Percentiles rank a stretch among this genome's conserved stretches.
phyloP scores from a whole-genome alignment of 148 eudicot genomes.

The Oxyria digyna region DNA sequence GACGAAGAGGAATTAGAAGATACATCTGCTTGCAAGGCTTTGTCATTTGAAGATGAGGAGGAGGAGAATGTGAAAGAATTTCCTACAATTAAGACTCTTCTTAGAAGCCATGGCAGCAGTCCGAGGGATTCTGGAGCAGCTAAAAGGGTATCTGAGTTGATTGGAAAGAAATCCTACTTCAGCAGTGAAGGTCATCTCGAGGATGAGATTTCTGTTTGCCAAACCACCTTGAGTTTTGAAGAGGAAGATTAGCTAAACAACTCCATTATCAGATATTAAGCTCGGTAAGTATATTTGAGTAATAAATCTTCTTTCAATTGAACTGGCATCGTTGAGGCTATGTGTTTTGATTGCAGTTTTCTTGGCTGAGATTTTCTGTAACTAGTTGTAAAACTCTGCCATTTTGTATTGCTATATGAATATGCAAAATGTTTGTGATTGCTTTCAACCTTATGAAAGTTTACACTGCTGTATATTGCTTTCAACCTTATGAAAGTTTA shows the following conservation, averaged over 20 bases:
- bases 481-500: not conserved
- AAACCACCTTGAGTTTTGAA: constrained; percentile 6
- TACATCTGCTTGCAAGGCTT: constrained; percentile 34
- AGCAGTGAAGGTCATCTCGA: constrained; percentile 15
- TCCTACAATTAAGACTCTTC: constrained; percentile 34
- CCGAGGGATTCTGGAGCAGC: constrained; percentile 81
- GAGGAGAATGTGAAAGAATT: constrained; percentile 15
- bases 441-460: not conserved
- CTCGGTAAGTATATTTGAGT: constrained; percentile 5
- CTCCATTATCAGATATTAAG: not conserved
- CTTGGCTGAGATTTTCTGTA: constrained; percentile 4
- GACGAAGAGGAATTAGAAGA: constrained; percentile 12
- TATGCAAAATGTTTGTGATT: constrained; percentile 7
- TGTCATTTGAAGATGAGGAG: constrained; percentile 32
- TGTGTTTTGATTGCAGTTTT: not conserved
- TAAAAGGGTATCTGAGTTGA: constrained; percentile 58
- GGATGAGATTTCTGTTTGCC: constrained; percentile 18
- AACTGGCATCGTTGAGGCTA: not conserved
- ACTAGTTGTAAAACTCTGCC: constrained; percentile 8
- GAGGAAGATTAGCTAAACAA: not conserved
- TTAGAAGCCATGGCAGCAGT: constrained; percentile 21
- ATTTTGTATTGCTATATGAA: constrained; percentile 1
- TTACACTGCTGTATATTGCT: not conserved
- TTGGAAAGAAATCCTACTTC: constrained; percentile 55
- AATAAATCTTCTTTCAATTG: not conserved